Conservation (phyloP, 768 basidiomycete genomes). For the Hortiboletus campestris region DNA sequence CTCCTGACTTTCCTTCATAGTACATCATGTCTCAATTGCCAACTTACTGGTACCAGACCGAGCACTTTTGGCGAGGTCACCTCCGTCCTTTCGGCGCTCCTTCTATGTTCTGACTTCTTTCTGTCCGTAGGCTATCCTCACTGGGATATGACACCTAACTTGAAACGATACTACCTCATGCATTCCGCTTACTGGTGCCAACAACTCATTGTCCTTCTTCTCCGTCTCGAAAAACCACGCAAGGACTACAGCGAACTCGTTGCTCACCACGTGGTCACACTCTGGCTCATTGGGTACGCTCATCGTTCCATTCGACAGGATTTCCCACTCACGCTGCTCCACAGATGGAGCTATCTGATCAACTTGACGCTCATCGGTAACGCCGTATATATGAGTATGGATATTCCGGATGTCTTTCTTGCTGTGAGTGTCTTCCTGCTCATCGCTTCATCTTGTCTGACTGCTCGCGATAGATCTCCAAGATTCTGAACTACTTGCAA, state of each 20-base stretch:
- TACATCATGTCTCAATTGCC: constrained; percentile 79
- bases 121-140: constrained; percentile 70
- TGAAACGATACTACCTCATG: constrained; percentile 93
- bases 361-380: constrained; percentile 88
- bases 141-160: constrained; percentile 78
- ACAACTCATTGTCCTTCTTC: constrained; percentile 80
- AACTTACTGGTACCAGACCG: constrained; percentile 83
- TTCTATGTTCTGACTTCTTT: not conserved
- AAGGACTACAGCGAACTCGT: constrained; percentile 89
- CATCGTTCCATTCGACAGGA: not conserved
- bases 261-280: constrained; percentile 87
- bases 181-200: constrained; percentile 95
- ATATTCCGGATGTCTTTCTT: constrained; percentile 86
- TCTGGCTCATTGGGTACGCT: constrained; percentile 87
- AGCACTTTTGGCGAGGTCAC: constrained; percentile 81
- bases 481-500: constrained; percentile 85
- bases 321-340: not conserved
- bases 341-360: constrained; percentile 78
- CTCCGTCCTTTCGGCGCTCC: not conserved
- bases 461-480: constrained; percentile 57
- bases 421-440: constrained; percentile 51
- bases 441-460: not conserved
- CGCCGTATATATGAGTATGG: constrained; percentile 95
- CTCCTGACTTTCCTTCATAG: constrained; percentile 36
- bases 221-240: constrained; percentile 90